phyloP scores from a whole-genome alignment of 2,329 filamentous ascomycete genomes.

The Hypomyces rosellus region DNA sequence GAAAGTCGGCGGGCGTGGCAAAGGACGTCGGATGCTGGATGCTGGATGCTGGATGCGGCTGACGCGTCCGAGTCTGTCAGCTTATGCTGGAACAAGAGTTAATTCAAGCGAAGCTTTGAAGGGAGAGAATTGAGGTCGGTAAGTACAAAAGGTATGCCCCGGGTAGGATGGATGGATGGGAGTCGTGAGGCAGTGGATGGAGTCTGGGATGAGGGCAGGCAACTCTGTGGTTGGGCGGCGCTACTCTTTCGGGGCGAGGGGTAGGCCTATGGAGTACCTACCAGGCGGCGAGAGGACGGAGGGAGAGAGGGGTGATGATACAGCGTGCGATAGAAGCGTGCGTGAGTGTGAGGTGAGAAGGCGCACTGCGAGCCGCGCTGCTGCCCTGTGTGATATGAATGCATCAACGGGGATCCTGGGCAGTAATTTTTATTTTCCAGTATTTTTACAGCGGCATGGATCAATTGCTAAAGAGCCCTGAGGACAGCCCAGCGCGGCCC shows the following conservation, averaged over 20 bases:
- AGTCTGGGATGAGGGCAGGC: background rate
- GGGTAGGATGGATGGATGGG: no score
- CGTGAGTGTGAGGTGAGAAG: no score
- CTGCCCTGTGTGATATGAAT: no score
- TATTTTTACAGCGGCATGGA: no score
- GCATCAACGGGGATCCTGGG: no score
- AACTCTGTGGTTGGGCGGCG: constrained; percentile 11
- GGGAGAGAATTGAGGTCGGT: constrained; percentile 11
- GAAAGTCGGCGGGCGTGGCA: background rate
- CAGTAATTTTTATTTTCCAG: no score
- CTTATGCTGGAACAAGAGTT: constrained; percentile 3
- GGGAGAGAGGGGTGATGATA: background rate
- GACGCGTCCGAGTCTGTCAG: background rate
- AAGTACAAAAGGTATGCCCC: constrained; percentile 3
- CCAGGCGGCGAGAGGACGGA: constrained; percentile 6
- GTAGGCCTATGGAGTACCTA: background rate
- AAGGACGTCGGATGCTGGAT: background rate
- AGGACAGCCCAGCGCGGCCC: no score
- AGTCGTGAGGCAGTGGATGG: no score
- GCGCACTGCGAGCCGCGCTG: no score
- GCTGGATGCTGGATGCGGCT: background rate
- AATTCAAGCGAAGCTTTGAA: constrained; percentile 1
- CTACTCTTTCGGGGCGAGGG: constrained; percentile 9
- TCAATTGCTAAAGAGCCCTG: no score
- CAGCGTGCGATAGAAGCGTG: no score